Conservation (phyloP, 345 rosid genomes). For the Arabidopsis arenosa region DNA sequence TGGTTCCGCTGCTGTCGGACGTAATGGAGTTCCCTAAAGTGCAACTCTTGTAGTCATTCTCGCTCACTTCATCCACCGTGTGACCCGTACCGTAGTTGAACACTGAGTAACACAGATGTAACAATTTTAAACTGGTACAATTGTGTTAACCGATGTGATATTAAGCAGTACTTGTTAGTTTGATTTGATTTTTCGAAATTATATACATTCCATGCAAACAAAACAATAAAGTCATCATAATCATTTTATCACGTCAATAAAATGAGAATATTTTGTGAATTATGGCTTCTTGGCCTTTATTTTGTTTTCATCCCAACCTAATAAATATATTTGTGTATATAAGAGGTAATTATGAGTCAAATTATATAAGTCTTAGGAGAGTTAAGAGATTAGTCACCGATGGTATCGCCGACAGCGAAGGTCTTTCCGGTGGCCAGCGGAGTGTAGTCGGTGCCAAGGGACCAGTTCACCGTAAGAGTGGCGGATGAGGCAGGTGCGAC, state of each 20-base stretch:
- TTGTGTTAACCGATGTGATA: too few species aligned
- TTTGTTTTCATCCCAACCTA: neutral
- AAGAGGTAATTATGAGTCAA: slow-evolving; percentile 1
- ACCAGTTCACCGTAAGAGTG: slow-evolving; percentile 75
- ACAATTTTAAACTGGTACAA: neutral
- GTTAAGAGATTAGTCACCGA: slow-evolving; percentile 52
- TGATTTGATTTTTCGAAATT: neutral
- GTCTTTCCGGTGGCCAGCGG: slow-evolving; percentile 69
- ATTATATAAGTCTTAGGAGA: neutral
- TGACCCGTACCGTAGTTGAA: slow-evolving; percentile 71
- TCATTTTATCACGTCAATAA: slow-evolving; percentile 20
- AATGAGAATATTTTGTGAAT: neutral
- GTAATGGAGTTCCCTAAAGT: slow-evolving; percentile 60
- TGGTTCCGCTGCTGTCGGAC: slow-evolving; percentile 78
- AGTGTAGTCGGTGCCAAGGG: slow-evolving; percentile 64
- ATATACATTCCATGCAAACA: neutral
- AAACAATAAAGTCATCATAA: neutral
- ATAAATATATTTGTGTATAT: neutral
- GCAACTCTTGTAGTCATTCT: slow-evolving; percentile 77
- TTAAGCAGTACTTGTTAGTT: neutral
- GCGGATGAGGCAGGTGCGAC: slow-evolving; percentile 56
- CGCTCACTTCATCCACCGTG: slow-evolving; percentile 79
- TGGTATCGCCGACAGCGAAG: slow-evolving; percentile 69
- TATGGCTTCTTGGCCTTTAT: neutral
- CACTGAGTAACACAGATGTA: slow-evolving; percentile 44